Evolutionary conservation across 169 alveolate species (phyloP), one percentile per base, ranked within the genome.

Genomic region (Plasmodium inui): DNA sequence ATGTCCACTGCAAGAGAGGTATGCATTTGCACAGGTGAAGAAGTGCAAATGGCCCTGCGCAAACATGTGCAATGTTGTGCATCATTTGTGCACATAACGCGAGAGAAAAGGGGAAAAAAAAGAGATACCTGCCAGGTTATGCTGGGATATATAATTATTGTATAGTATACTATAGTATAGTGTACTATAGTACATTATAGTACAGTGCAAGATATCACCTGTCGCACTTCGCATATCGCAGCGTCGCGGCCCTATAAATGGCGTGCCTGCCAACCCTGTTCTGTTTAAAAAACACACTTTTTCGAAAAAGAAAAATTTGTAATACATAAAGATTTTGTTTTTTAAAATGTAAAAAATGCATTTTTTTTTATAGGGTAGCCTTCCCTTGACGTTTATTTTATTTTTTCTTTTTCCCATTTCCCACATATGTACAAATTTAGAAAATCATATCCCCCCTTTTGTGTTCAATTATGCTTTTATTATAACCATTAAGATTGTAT

Each of bases 301-400:
- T 67, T 26, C 37, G n/a, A 74, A 74, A 32, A 22, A 74, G 30
- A 12, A 37, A 80, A 44, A 30, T 80, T 80, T 41, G 85, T 80
- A 41, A 17, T 44, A 46, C 37, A 39, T 80, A 39, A 39, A 39
- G 44, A 46, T 41, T 41, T 80, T 80, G 85, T 80, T 46, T 80
- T 41, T 80, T 41, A 14, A 79, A 80, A 80, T 80, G 22, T 34
- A 74, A 74, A 34, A 74, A 74, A 9, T 34, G 53, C 41, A 78
- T 78, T 37, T 76, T 37, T 78, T 41, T 41, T 41, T 39, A 50
- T 78, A 55, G 22, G 39, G 14, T 78, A 26, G 1, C 70, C 12
- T 8, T 80, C 17, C 41, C 73, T 72, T 81, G n/a, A 10, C 34
- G 17, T 80, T 80, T 71, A 41, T 80, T 30, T 30, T 19, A 0